Base-by-base conservation (phyloP, 176 grass and related monocot species). In the Elaeis guineensis region DNA sequence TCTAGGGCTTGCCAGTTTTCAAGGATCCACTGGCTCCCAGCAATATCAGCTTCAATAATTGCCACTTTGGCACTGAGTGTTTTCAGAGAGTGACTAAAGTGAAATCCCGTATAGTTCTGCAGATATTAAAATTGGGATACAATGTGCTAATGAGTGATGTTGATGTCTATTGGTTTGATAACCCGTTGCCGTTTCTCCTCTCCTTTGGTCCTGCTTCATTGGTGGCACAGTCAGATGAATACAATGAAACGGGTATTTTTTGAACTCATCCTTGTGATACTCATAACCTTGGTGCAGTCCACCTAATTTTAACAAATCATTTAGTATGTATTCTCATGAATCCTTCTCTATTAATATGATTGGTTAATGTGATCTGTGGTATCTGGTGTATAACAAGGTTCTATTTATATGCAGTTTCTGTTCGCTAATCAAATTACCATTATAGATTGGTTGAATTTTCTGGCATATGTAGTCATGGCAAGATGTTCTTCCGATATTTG, bases 1-100 rank as follows among this genome's bases (percentile, higher is more conserved):
- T 44, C 35, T 69, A 97, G 92, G 92, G 92, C 32, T 70, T 97
- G 63, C 92, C 92, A 5, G 92, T 91, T 32, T 91, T 85, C 82
- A 91, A 50, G 80, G 73, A 88, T 44, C 21, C 69, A 71, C 15
- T 58, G 3, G 69, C 81, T 30, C 87, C 87, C 28, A 82, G 72
- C 16, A 85, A 97, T 59, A 78, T 88, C 65, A 89, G 76, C 62
- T 83, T 89, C 4, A 82, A 91, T 51, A 55, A 85, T 17, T 97
- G 92, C 55, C 92, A 97, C 76, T 97, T 78, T 70, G 92, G 92
- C 19, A 97, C 84, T 0, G 58, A 83, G 59, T 97, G 92, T 66
- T 97, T 97, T 67, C 79, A 89, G 60, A 78, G 77, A 52, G 87
- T 97, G 64, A 97, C 92, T 0, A 97, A 97, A 77, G 78, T 91